Conservation (phyloP, 345 rosid species). For the Rhodamnia argentea region DNA sequence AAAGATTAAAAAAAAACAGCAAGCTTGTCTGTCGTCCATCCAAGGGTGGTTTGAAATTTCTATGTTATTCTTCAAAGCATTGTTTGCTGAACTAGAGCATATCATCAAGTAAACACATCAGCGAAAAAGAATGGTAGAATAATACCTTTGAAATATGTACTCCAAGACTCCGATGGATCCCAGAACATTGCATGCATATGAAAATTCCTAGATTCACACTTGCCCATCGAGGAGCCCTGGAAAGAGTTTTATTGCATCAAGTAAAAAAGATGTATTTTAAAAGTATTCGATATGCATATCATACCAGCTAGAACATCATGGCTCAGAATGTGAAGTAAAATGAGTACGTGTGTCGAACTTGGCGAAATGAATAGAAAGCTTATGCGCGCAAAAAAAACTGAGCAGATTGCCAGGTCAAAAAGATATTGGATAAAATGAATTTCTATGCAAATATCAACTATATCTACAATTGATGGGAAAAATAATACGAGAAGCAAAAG, state of each 20-base stretch:
- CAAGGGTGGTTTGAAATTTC: neutral
- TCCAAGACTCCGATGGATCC: slow-evolving; percentile 37
- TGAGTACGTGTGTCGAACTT: neutral
- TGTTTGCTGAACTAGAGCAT: neutral
- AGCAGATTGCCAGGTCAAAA: neutral
- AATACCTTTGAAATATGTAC: slow-evolving; percentile 38
- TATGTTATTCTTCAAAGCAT: neutral
- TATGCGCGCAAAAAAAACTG: neutral
- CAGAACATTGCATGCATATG: slow-evolving; percentile 45
- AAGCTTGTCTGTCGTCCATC: neutral
- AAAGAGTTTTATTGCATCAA: neutral
- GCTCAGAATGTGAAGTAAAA: neutral
- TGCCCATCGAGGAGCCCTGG: slow-evolving; percentile 41
- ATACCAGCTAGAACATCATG: neutral
- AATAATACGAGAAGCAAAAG: neutral
- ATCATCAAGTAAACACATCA: neutral
- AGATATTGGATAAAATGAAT: neutral
- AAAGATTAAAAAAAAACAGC: neutral
- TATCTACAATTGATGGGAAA: neutral
- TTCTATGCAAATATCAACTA: neutral
- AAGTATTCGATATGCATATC: neutral
- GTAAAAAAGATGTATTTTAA: neutral
- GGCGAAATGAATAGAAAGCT: neutral
- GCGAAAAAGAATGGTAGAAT: neutral
- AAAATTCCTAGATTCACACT: slow-evolving; percentile 36